A percentile compares a stretch with the other conserved stretches of the same genome.
phyloP scores from a whole-genome alignment of 2,329 filamentous ascomycete species.

The Ophiocordyceps unilateralis region DNA sequence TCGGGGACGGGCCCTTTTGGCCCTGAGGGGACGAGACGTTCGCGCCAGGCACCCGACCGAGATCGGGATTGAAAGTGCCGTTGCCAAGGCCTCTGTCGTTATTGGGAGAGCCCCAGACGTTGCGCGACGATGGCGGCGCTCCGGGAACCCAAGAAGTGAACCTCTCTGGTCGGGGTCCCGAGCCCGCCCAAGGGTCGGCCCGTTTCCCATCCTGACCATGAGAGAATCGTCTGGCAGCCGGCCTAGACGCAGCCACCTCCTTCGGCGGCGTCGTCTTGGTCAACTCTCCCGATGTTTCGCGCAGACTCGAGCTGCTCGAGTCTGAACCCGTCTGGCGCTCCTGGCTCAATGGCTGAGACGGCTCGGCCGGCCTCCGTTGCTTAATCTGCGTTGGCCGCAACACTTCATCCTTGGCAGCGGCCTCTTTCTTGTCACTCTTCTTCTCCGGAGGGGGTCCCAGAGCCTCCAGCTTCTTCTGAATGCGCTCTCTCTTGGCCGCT shows the following conservation, averaged over 20 bases:
- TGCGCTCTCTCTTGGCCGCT: constrained; percentile 51
- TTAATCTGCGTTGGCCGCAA: constrained; percentile 16
- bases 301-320: background rate
- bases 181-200: constrained; percentile 19
- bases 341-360: constrained; percentile 3
- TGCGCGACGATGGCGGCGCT: constrained; percentile 29
- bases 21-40: constrained; percentile 14
- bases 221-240: constrained; percentile 12
- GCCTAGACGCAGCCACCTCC: constrained; percentile 4
- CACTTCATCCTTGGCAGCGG: constrained; percentile 22
- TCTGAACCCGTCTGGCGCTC: constrained; percentile 1
- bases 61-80: constrained; percentile 53
- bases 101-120: constrained; percentile 61
- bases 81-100: constrained; percentile 59
- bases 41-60: constrained; percentile 30
- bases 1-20: constrained; percentile 26
- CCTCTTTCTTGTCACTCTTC: constrained; percentile 37
- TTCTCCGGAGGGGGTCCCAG: constrained; percentile 48
- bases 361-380: constrained; percentile 11
- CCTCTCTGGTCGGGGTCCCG: constrained; percentile 26
- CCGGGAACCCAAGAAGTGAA: constrained; percentile 31
- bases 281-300: constrained; percentile 1
- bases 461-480: constrained; percentile 54
- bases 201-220: constrained; percentile 16
- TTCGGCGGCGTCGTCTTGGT: constrained; percentile 5